Conservation (phyloP, 768 basidiomycete genomes). For the Auricularia sp. region DNA sequence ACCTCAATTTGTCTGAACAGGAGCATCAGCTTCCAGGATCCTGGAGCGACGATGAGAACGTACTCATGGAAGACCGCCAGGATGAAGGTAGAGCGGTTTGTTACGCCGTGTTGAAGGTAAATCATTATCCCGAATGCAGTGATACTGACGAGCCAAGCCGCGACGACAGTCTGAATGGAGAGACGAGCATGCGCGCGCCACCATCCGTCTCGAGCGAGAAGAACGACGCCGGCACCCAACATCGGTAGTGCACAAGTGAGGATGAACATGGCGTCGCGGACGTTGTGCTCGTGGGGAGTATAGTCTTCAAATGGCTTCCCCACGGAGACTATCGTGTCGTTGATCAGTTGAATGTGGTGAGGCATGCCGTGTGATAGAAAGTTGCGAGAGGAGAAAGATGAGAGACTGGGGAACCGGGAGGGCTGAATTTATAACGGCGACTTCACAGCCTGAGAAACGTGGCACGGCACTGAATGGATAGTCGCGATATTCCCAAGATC, state of each 20-base stretch:
- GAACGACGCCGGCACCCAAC: neutral
- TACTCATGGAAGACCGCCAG: neutral
- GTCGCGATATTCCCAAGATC: no score
- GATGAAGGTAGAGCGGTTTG: neutral
- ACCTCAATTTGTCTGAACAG: neutral
- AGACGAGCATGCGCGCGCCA: neutral
- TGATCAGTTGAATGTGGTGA: neutral
- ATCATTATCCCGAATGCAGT: neutral
- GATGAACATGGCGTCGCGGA: constrained; percentile 1
- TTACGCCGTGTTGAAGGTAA: neutral
- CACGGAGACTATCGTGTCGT: neutral
- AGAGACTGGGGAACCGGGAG: neutral
- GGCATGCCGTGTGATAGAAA: neutral
- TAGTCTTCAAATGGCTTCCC: neutral
- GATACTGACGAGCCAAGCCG: neutral
- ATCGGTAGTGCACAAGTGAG: neutral
- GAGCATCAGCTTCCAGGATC: neutral
- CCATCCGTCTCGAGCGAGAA: neutral
- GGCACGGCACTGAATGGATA: no score
- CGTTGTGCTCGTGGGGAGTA: neutral
- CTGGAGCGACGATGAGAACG: neutral
- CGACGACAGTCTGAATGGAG: neutral
- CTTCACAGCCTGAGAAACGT: no score
- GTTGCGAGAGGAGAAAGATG: neutral
- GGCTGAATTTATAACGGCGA: neutral